These are phyloP conservation scores for Plenodomus biglobosus DNA, from an alignment of 2,329 filamentous ascomycete species.

Conservation along the genomic window DNA sequence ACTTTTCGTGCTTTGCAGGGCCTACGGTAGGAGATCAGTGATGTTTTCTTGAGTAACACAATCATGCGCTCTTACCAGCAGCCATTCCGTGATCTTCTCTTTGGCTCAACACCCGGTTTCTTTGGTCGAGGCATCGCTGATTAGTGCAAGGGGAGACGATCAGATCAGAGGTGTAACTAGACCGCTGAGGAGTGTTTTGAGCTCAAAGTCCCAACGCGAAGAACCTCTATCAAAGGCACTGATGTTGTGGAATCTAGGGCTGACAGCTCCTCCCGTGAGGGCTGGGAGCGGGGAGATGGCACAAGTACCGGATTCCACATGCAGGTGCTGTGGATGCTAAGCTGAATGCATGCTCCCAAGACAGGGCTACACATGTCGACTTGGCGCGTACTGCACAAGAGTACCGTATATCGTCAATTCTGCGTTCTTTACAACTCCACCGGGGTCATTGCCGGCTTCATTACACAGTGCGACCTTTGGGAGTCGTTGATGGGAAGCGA, in stretches of 20 bases:
- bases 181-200: background rate
- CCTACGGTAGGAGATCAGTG: slow-evolving; percentile 49
- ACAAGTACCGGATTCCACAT: background rate
- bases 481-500: background rate
- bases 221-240: background rate
- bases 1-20: slow-evolving; percentile 78
- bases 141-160: background rate
- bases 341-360: background rate
- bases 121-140: slow-evolving; percentile 64
- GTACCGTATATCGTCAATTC: background rate
- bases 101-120: slow-evolving; percentile 65
- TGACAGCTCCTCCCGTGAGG: background rate
- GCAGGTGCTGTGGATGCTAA: background rate
- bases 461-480: background rate
- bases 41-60: slow-evolving; percentile 10
- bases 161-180: background rate
- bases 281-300: background rate
- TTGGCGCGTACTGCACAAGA: background rate
- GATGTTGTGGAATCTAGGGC: background rate
- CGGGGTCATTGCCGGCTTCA: background rate
- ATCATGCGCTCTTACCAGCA: slow-evolving; percentile 57
- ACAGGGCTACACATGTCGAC: background rate
- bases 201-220: background rate
- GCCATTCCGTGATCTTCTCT: slow-evolving; percentile 67
- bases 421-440: background rate